phyloP scores from a whole-genome alignment of 257 asterid species.

The Nicotiana noctiflora region DNA sequence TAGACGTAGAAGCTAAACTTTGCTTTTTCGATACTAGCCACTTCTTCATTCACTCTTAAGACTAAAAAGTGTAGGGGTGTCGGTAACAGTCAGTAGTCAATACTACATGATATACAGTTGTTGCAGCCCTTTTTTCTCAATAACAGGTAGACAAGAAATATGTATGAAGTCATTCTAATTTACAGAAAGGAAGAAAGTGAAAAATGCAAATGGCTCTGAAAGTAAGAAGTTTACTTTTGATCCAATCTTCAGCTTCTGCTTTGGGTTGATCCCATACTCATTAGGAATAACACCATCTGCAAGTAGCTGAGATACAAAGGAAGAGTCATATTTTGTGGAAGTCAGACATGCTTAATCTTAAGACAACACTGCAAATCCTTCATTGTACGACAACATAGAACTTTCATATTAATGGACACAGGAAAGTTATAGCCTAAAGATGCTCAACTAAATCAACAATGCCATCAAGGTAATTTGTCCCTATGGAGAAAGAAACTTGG shows the following conservation, averaged over 20 bases:
- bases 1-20: not conserved
- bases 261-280: constrained; percentile 83
- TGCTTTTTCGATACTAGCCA: not conserved
- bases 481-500: not conserved
- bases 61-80: not conserved
- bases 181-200: not conserved
- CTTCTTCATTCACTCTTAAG: not conserved
- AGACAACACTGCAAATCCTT: not conserved
- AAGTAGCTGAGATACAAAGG: constrained; percentile 48
- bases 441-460: not conserved
- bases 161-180: not conserved
- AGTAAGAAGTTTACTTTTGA: constrained; percentile 49
- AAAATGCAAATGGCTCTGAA: not conserved
- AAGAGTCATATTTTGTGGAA: not conserved
- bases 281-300: constrained; percentile 89
- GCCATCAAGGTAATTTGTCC: not conserved
- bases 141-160: not conserved
- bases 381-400: not conserved
- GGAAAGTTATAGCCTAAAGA: not conserved
- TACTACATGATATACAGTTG: not conserved
- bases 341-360: not conserved
- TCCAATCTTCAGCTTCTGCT: constrained; percentile 79
- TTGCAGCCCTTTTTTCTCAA: not conserved
- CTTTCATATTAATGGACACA: not conserved
- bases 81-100: not conserved